Percentiles rank a stretch among this genome's conserved stretches.
These are phyloP conservation scores for Magnusiomyces magnusii DNA, from an alignment of 1,139 yeast genomes.

Conservation along the genomic window DNA sequence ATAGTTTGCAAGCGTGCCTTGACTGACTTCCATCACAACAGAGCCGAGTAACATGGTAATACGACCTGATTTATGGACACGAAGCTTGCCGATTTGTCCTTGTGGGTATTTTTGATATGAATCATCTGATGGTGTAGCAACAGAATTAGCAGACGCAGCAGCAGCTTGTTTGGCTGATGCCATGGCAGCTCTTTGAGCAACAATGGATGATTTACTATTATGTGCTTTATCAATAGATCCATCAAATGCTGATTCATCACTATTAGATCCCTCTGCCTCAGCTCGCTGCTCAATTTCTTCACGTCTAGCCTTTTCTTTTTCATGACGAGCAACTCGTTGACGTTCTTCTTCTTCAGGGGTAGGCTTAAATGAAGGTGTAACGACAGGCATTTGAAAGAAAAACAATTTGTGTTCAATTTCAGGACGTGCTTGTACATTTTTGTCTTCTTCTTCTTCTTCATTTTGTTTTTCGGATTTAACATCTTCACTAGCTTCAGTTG, in stretches of 20 bases:
- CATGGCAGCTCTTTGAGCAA: too few relatives aligned
- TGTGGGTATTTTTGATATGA: constrained; percentile 20
- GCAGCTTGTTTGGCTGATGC: constrained; percentile 6
- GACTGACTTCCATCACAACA: constrained; percentile 56
- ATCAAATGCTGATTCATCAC: neutral
- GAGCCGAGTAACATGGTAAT: constrained; percentile 68
- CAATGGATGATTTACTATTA: too few relatives aligned
- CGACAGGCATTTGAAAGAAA: constrained; percentile 65
- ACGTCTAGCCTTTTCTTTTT: neutral
- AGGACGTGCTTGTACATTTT: constrained; percentile 23
- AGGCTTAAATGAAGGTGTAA: constrained; percentile 49
- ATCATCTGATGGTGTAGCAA: neutral
- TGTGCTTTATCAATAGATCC: neutral
- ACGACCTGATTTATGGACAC: constrained; percentile 77
- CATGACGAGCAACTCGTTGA: neutral
- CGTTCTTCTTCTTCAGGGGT: neutral
- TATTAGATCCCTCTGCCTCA: neutral
- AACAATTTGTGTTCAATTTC: constrained; percentile 40
- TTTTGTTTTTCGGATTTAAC: neutral
- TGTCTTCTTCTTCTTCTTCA: constrained; percentile 16
- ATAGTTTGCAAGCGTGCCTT: constrained; percentile 68
- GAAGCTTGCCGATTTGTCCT: constrained; percentile 65
- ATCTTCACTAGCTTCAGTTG: too few relatives aligned
- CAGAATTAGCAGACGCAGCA: constrained; percentile 4
- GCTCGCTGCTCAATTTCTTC: neutral